These are phyloP conservation scores for Debaryomyces hansenii DNA, from an alignment of 805 yeast genomes.

Conservation along the genomic window DNA sequence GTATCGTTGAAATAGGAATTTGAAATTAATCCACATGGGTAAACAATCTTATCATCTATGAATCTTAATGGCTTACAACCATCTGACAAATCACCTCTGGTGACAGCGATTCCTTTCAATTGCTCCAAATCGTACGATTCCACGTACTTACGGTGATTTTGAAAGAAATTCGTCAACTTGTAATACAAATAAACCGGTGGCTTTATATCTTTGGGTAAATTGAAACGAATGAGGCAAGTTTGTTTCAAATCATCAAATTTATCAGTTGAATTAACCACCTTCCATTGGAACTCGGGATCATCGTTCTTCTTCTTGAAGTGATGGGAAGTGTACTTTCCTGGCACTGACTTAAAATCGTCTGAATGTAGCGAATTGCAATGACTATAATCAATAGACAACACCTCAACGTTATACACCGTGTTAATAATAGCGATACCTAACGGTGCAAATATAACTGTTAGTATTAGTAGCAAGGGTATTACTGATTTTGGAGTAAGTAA, in stretches of 20 bases:
- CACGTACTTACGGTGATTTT: slow-evolving; percentile 93
- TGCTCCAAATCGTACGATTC: slow-evolving; percentile 80
- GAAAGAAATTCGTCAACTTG: slow-evolving; percentile 85
- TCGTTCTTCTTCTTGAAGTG: slow-evolving; percentile 56
- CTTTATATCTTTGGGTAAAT: slow-evolving; percentile 66
- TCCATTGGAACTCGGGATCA: slow-evolving; percentile 65
- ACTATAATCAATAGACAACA: slow-evolving; percentile 72
- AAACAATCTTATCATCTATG: slow-evolving; percentile 44
- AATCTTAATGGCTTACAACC: slow-evolving; percentile 40
- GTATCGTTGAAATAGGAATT: slow-evolving; percentile 92
- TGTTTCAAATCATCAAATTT: slow-evolving; percentile 35
- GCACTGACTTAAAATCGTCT: slow-evolving; percentile 49
- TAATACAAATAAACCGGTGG: slow-evolving; percentile 79
- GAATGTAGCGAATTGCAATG: slow-evolving; percentile 58
- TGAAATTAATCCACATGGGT: slow-evolving; percentile 96
- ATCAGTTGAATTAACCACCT: slow-evolving; percentile 34
- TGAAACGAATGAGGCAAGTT: slow-evolving; percentile 69
- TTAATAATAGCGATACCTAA: slow-evolving; percentile 82
- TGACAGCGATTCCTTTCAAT: slow-evolving; percentile 71
- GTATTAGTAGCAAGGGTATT: slow-evolving; percentile 72
- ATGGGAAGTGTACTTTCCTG: slow-evolving; percentile 53
- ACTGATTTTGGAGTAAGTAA: slow-evolving; percentile 90
- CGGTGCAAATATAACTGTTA: slow-evolving; percentile 83
- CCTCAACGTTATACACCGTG: slow-evolving; percentile 79
- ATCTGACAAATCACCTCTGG: slow-evolving; percentile 45